A percentile compares a stretch with the other conserved stretches of the same genome.
These are phyloP conservation scores for Paramecium tetraurelia DNA, from an alignment of 73 alveolate species.

Conservation along the genomic window DNA sequence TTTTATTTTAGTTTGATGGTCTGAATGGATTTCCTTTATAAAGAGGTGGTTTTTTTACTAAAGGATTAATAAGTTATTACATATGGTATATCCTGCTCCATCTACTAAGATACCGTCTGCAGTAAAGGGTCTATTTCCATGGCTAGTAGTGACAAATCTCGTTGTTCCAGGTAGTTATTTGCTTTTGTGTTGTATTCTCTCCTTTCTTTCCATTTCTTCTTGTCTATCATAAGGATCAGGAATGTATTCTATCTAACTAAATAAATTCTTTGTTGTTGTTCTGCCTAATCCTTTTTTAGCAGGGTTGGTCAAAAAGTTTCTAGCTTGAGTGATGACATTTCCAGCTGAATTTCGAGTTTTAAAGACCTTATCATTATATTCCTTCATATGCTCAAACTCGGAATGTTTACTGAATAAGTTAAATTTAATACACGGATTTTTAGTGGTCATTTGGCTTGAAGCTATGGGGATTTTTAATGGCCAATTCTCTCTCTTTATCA, in stretches of 20 bases:
- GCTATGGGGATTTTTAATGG: slow-evolving; percentile 2
- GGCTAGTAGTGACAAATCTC: background rate
- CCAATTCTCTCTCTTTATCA: slow-evolving; percentile 9
- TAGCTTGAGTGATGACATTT: background rate
- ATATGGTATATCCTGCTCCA: slow-evolving; percentile 9
- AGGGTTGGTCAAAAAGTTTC: slow-evolving; percentile 46
- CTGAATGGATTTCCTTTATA: slow-evolving; percentile 3
- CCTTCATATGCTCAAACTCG: slow-evolving; percentile 18
- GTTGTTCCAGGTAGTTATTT: background rate
- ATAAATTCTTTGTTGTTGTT: slow-evolving; percentile 28
- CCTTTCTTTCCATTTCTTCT: slow-evolving; percentile 27
- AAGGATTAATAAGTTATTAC: background rate
- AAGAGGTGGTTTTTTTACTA: background rate
- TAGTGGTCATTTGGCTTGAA: background rate
- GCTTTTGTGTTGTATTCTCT: background rate
- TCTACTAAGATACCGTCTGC: background rate
- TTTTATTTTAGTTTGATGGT: background rate
- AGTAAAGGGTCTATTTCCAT: slow-evolving; percentile 16
- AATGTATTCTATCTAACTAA: slow-evolving; percentile 22
- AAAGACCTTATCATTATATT: background rate
- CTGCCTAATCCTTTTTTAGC: slow-evolving; percentile 54
- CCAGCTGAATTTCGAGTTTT: background rate
- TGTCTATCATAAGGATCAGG: slow-evolving; percentile 55
- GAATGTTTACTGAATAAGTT: background rate
- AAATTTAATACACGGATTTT: background rate